Evolutionary conservation across 768 basidiomycete species (phyloP), one percentile per base, ranked within the genome.

Genomic region (Auriscalpium orientale): DNA sequence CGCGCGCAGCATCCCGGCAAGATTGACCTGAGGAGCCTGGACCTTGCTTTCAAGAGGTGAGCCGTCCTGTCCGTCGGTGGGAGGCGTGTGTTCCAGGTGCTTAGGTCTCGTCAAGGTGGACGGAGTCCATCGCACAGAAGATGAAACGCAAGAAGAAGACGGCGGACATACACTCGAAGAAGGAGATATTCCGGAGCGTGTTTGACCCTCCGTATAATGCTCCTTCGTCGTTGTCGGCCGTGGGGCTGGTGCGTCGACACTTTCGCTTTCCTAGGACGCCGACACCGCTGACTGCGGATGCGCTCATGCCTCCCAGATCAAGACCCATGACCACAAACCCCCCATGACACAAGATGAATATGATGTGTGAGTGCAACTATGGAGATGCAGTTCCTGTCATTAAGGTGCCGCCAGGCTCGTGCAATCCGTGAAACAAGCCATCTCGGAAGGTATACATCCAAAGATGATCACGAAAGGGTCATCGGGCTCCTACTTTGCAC

Each of bases 381-480:
- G n/a, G 7, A 28, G 28, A 28, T 18, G 13, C 51, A 3, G 49
- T 2, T 13, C 45, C 10, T 22, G 53, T 8, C 10, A 46, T 33
- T 56, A 34, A 54, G 62, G 49, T 64, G 58, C 52, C 54, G 56
- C 28, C 56, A 89, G 87, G 52, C 65, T 85, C 15, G 81, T 81
- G 15, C 76, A 83, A 64, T 81, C 82, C 34, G 83, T 90, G 15
- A 81, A 79, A 64, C 76, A 70, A 56, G 87, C 89, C 13, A 88
- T 95, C 60, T 57, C 72, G 7, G 86, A 84, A 21, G 91, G 90
- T 12, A 79, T 91, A 45, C 91, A 95, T 63, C 92, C 92, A 10
- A 91, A 92, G 68, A 89, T 95, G 82, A 95, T 95, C 50, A 71
- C 81, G 5, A 93, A 92, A 65, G 93, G 93, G 11, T 91, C 89